Evolutionary conservation across 2,329 filamentous ascomycete species (phyloP).

Genomic region (Sporothrix brasiliensis): DNA sequence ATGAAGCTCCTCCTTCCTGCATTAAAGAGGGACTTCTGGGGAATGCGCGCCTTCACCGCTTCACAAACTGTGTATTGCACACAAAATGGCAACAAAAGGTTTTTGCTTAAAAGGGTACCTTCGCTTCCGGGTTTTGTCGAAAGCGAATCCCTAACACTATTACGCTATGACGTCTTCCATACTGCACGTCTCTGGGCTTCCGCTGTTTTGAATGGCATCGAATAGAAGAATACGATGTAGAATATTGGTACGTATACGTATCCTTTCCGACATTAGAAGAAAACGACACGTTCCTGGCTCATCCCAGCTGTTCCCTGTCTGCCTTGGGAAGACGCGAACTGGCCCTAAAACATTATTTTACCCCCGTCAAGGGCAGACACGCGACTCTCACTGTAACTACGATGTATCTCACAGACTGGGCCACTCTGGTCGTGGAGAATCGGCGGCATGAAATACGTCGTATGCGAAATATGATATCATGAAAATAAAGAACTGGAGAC

Average conservation of each 20-base stretch:
- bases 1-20: constrained; percentile 2
- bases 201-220: constrained; percentile 2
- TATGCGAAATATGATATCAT: neutral
- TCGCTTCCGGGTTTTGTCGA: neutral
- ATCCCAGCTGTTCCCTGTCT: constrained; percentile 3
- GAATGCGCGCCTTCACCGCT: constrained; percentile 8
- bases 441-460: neutral
- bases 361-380: constrained; percentile 15
- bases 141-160: constrained; percentile 1
- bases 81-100: neutral
- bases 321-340: constrained; percentile 26
- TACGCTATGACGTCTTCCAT: constrained; percentile 7
- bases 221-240: neutral
- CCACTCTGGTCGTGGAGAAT: neutral
- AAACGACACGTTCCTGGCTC: neutral
- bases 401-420: neutral
- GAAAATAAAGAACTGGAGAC: neutral
- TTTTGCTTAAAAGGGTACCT: neutral
- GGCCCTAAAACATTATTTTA: neutral
- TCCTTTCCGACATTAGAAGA: neutral
- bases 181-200: neutral
- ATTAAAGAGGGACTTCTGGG: neutral
- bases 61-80: neutral
- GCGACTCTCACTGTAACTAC: neutral
- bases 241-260: neutral